Base-by-base conservation (phyloP, 345 rosid species). In the Iberis pinnata region DNA sequence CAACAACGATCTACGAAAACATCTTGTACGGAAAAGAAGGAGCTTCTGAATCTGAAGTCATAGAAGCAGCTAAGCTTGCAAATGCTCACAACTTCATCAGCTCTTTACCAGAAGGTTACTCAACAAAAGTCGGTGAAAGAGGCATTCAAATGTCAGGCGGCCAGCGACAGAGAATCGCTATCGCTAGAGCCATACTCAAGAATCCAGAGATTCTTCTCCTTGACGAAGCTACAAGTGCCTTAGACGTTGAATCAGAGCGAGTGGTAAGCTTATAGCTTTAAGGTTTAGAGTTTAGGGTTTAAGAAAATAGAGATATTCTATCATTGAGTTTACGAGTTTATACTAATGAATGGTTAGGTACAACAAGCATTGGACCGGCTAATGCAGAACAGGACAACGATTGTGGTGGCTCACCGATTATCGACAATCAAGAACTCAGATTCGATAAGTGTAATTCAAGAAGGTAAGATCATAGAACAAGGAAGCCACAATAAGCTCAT, bases 151-250 rank as follows among this genome's bases (percentile, higher is more conserved):
- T 88, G 45, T 85, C 95, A 0, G 95, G 95, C 0, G 99, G 97
- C 5, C 97, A 92, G 75, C 71, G 83, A 70, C 99, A 92, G 55
- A 72, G 99, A 24, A 83, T 92, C 13, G 95, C 97, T 41, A 85
- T 88, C 14, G 95, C 99, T 9, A 77, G 95, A 61, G 97, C 94
- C 4, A 78, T 92, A 56, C 78, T 88, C 18, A 92, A 80, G 80
- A 92, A 85, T 63, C 99, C 97, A 0, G 82, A 73, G 72, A 83
- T 92, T 49, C 47, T 92, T 56, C 80, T 92, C 4, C 67, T 92
- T 33, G 98, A 92, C 37, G 97, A 92, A 74, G 97, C 97, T 24
- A 92, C 97, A 1, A 88, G 95, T 35, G 97, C 97, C 32, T 73
- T 92, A 9, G 97, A 88, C 0, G 70, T 80, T 26, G 99, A 85